These are phyloP conservation scores for Suillus ampliporus DNA, from an alignment of 768 basidiomycete species.

Conservation along the genomic window DNA sequence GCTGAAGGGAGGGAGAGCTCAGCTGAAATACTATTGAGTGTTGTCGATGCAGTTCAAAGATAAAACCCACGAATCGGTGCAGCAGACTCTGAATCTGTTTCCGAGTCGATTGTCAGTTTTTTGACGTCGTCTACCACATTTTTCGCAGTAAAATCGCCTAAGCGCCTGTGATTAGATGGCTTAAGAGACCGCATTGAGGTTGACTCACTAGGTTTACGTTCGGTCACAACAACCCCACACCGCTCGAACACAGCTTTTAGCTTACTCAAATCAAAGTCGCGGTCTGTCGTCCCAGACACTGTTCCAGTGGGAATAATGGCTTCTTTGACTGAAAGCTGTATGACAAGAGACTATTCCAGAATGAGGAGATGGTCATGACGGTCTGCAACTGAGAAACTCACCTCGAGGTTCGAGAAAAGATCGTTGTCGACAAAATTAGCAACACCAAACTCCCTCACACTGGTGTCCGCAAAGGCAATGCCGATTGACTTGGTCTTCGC, in stretches of 20 bases:
- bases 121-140: conserved; percentile 81
- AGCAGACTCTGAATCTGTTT: neutral
- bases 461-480: conserved; percentile 91
- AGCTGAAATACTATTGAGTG: conserved; percentile 48
- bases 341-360: conserved; percentile 77
- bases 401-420: conserved; percentile 94
- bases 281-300: conserved; percentile 69
- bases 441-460: conserved; percentile 82
- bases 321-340: conserved; percentile 98
- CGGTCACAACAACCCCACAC: conserved; percentile 89
- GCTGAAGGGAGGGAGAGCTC: conserved; percentile 79
- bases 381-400: conserved; percentile 34
- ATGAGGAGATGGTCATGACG: conserved; percentile 6
- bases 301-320: conserved; percentile 85
- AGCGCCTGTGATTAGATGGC: neutral
- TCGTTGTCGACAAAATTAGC: conserved; percentile 95
- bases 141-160: conserved; percentile 85
- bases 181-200: neutral
- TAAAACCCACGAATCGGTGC: neutral
- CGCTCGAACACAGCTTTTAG: conserved; percentile 86
- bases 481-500: conserved; percentile 78
- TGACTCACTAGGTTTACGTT: conserved; percentile 80
- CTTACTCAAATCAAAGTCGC: conserved; percentile 89
- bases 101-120: conserved; percentile 34
- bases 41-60: neutral